Percentiles rank a stretch among this genome's conserved stretches.
Evolutionary conservation across 129 eudicot genomes (phyloP).

Genomic region (Centaurea solstitialis): DNA sequence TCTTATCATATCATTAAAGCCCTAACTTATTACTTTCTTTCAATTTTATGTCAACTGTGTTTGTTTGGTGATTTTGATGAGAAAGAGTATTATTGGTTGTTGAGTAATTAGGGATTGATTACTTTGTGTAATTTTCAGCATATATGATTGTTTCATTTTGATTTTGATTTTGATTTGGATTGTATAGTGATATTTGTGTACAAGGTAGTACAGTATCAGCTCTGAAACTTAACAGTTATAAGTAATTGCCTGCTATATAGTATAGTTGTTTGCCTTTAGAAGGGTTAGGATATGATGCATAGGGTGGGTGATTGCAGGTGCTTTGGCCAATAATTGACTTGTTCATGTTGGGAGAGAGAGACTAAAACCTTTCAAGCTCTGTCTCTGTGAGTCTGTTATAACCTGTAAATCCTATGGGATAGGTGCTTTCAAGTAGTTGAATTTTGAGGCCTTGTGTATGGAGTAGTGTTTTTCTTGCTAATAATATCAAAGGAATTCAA

Average conservation of each 20-base stretch:
- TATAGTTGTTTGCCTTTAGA: background rate
- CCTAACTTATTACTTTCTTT: slow-evolving; percentile 13
- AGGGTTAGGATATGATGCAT: background rate
- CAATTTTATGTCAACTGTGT: background rate
- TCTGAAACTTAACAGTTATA: background rate
- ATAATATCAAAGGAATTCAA: too few species aligned
- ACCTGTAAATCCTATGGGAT: background rate
- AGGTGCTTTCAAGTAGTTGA: background rate
- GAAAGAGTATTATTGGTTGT: background rate
- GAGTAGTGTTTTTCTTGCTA: background rate
- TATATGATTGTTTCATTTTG: background rate
- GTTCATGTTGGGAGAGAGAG: background rate
- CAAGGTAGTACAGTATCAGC: background rate
- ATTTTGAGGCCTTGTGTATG: background rate
- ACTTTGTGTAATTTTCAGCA: background rate
- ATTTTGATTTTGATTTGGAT: background rate
- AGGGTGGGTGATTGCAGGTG: background rate
- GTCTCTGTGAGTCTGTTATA: background rate
- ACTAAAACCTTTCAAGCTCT: background rate
- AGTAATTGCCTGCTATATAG: background rate
- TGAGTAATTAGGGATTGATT: slow-evolving; percentile 1
- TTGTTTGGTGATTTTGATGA: background rate
- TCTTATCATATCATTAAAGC: too few species aligned
- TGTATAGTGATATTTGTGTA: background rate
- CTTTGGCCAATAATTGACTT: background rate